Evolutionary conservation across 2,329 filamentous ascomycete species (phyloP).

Genomic region (Cytospora chrysosperma): DNA sequence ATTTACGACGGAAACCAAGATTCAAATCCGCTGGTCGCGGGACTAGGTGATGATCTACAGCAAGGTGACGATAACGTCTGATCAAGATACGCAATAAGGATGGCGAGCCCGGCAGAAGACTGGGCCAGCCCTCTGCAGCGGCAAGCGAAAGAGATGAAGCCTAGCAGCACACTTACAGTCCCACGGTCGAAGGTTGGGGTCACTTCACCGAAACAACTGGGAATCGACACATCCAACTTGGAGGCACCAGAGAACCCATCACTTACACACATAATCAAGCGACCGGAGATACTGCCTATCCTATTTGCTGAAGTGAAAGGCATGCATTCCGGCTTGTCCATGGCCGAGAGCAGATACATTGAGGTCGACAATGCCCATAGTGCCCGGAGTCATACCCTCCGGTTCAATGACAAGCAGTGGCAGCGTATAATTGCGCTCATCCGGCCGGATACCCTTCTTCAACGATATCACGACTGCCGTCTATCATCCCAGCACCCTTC

Average conservation of each 20-base stretch:
- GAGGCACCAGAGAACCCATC: neutral
- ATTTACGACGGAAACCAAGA: neutral
- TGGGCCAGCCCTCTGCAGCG: neutral
- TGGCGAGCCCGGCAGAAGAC: neutral
- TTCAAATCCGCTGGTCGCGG: no score
- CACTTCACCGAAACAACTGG: no score
- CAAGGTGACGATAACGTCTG: neutral
- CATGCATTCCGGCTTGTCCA: slow-evolving; percentile 78
- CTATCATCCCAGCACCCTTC: slow-evolving; percentile 83
- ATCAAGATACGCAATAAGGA: neutral
- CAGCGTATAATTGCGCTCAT: slow-evolving; percentile 81
- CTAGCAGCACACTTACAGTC: no score
- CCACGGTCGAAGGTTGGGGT: no score
- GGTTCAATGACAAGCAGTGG: slow-evolving; percentile 70
- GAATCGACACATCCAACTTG: no score
- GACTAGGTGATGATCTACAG: neutral
- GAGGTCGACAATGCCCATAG: slow-evolving; percentile 70
- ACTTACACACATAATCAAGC: slow-evolving; percentile 32
- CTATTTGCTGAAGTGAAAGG: slow-evolving; percentile 78
- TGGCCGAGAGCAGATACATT: slow-evolving; percentile 84
- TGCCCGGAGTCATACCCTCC: slow-evolving; percentile 41
- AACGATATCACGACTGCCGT: slow-evolving; percentile 86
- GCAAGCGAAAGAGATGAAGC: no score
- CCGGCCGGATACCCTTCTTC: slow-evolving; percentile 70
- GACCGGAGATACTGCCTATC: slow-evolving; percentile 67